Evolutionary conservation across 2,329 filamentous ascomycete species (phyloP).

Genomic region (Clathrospora elynae): DNA sequence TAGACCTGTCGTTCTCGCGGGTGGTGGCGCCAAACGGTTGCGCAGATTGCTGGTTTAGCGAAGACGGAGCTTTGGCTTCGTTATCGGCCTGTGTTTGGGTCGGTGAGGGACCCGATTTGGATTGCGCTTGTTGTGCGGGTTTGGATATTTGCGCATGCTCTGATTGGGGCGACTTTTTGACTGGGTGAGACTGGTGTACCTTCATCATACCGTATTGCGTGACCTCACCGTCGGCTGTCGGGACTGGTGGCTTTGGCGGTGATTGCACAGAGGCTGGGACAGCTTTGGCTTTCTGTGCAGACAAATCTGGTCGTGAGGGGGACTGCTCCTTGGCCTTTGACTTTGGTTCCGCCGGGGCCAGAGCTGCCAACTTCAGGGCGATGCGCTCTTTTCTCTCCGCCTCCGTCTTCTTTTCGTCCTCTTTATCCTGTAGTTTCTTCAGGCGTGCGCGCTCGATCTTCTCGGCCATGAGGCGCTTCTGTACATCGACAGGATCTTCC

Average conservation of each 20-base stretch:
- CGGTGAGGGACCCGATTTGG: slow-evolving; percentile 27
- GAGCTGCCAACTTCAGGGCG: slow-evolving; percentile 70
- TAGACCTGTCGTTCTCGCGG: slow-evolving; percentile 28
- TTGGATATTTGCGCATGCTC: slow-evolving; percentile 24
- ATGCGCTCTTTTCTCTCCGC: slow-evolving; percentile 73
- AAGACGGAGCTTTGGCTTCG: slow-evolving; percentile 24
- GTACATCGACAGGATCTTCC: slow-evolving; percentile 67
- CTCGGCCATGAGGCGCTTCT: slow-evolving; percentile 72
- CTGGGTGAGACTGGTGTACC: slow-evolving; percentile 61
- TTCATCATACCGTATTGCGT: slow-evolving; percentile 68
- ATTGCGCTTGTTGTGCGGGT: slow-evolving; percentile 8
- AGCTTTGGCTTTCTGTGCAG: slow-evolving; percentile 54
- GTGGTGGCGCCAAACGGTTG: slow-evolving; percentile 26
- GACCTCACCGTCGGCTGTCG: slow-evolving; percentile 61
- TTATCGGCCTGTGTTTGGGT: slow-evolving; percentile 27
- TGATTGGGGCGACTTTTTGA: slow-evolving; percentile 42
- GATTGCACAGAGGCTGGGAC: slow-evolving; percentile 43
- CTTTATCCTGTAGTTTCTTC: slow-evolving; percentile 61
- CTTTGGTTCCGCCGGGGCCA: slow-evolving; percentile 60
- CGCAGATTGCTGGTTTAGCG: slow-evolving; percentile 23
- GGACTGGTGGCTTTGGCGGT: slow-evolving; percentile 64
- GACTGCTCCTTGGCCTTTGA: slow-evolving; percentile 46
- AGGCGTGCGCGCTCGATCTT: slow-evolving; percentile 70
- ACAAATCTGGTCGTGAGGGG: slow-evolving; percentile 43
- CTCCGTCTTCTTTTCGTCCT: slow-evolving; percentile 72